Percentiles rank a stretch among this genome's conserved stretches.
Conservation (phyloP, 192 early-diverging fungal genomes). For the Thamnidium elegans region DNA sequence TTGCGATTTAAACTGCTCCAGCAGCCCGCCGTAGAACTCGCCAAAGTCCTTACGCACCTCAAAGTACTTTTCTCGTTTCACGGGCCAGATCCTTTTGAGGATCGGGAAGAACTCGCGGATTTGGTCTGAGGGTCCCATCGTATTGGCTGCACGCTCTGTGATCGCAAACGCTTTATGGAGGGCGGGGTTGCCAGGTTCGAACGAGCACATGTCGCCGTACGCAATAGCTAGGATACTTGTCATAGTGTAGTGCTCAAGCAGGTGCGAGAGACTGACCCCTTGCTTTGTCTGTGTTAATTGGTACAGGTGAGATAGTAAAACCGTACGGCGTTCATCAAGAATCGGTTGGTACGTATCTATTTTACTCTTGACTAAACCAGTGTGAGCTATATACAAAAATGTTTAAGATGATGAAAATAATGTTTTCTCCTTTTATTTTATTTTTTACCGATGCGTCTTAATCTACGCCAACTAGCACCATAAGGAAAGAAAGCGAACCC, state of each 20-base stretch:
- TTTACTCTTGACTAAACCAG: constrained; percentile 30
- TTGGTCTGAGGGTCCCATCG: constrained; percentile 27
- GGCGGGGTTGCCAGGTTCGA: constrained; percentile 23
- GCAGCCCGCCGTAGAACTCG: constrained; percentile 30
- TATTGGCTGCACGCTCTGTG: constrained; percentile 17
- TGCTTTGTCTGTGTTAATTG: not conserved
- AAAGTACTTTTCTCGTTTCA: not conserved
- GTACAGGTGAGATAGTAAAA: constrained; percentile 9
- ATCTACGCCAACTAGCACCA: constrained; percentile 26
- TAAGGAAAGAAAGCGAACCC: constrained; percentile 38
- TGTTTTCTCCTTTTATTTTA: no score
- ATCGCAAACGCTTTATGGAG: constrained; percentile 33
- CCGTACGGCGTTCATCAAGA: constrained; percentile 9
- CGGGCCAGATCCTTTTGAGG: constrained; percentile 23
- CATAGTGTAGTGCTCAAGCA: constrained; percentile 36
- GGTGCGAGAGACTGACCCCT: not conserved
- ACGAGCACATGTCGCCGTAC: constrained; percentile 25
- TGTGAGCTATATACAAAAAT: constrained; percentile 20
- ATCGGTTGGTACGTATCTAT: constrained; percentile 35
- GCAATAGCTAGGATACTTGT: constrained; percentile 29
- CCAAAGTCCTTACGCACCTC: constrained; percentile 1
- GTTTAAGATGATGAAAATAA: not conserved
- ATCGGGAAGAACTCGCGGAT: constrained; percentile 35
- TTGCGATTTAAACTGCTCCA: constrained; percentile 9
- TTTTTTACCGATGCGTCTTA: constrained; percentile 31